Base-by-base conservation (phyloP, 2,329 filamentous ascomycete genomes). In the Diaporthe helianthi region DNA sequence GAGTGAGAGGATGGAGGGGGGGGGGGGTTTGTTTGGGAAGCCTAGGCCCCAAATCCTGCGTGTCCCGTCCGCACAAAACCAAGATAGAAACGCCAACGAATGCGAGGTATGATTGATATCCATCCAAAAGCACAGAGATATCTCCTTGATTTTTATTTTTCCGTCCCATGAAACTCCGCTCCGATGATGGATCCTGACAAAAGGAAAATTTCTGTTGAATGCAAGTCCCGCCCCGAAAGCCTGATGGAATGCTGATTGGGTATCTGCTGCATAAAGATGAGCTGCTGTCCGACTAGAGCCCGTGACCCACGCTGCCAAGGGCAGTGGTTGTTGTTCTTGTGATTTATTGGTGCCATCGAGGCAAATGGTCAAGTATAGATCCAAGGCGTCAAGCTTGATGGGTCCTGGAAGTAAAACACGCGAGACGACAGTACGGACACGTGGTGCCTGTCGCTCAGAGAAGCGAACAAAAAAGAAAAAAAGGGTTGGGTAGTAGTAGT, bases 91-190 rank as follows among this genome's bases (percentile, higher is more conserved):
- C 61, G 67, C 69, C 67, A 71, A 66, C 38, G 67, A 71, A 71
- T 71, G 69, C 69, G 63, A 67, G 63, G 69, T 71, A 71, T 71
- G 44, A 31, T 66, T 67, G 65, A 68, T 65, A 58, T 67, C 67
- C 67, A 69, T 52, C 55, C 63, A 66, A 55, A 63, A 69, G 53
- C 49, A 53, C 58, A 54, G 52, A 63, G 49, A 67, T 58, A 47
- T 52, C 51, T 69, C 51, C 51, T 69, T 63, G 65, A 46, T 26
- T 58, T 66, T 66, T 46, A 38, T 71, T 71, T 65, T 63, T 26
- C 65, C 55, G 4, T 49, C 61, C 63, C 67, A 41, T 63, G 33
- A 31, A 67, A 69, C 67, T 69, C 67, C 67, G 51, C 52, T 54
- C 46, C 47, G 24, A 71, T 71, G 46, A 61, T 61, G 33, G 17